Conservation (phyloP, 371 early-diverging fungal species). For the Actinomortierella wolfii region DNA sequence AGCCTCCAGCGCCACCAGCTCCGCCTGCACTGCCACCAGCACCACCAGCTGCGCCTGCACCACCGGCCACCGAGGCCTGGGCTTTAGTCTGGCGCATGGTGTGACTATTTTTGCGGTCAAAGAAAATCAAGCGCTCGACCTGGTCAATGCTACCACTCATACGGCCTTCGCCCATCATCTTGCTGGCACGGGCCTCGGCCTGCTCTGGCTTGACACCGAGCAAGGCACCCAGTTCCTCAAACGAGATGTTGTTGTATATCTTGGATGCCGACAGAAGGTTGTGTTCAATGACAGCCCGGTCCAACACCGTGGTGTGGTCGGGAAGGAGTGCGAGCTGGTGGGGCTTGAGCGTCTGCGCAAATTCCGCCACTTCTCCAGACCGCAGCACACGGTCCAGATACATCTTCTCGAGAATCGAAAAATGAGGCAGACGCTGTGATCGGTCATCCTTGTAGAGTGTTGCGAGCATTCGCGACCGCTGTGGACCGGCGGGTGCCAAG, state of each 20-base stretch:
- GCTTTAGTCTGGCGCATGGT: no score
- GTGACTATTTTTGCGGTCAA: slow-evolving; percentile 61
- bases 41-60: slow-evolving; percentile 22
- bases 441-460: slow-evolving; percentile 93
- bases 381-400: slow-evolving; percentile 87
- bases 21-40: slow-evolving; percentile 28
- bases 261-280: slow-evolving; percentile 85
- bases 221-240: slow-evolving; percentile 80
- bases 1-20: slow-evolving; percentile 24
- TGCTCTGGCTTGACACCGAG: slow-evolving; percentile 77
- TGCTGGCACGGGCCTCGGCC: slow-evolving; percentile 84
- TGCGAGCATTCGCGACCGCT: slow-evolving; percentile 84
- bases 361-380: slow-evolving; percentile 77
- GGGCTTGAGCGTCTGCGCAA: slow-evolving; percentile 69
- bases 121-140: slow-evolving; percentile 81
- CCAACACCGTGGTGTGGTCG: slow-evolving; percentile 84
- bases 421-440: slow-evolving; percentile 66
- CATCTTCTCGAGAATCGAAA: slow-evolving; percentile 87
- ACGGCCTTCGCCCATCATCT: slow-evolving; percentile 91
- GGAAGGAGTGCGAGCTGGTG: slow-evolving; percentile 80
- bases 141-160: slow-evolving; percentile 92
- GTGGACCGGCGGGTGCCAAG: slow-evolving; percentile 91
- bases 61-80: slow-evolving; percentile 19
- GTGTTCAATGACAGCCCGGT: slow-evolving; percentile 94
- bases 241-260: slow-evolving; percentile 88